Base-by-base conservation (phyloP, 768 basidiomycete genomes). In the Mrakia gelida region DNA sequence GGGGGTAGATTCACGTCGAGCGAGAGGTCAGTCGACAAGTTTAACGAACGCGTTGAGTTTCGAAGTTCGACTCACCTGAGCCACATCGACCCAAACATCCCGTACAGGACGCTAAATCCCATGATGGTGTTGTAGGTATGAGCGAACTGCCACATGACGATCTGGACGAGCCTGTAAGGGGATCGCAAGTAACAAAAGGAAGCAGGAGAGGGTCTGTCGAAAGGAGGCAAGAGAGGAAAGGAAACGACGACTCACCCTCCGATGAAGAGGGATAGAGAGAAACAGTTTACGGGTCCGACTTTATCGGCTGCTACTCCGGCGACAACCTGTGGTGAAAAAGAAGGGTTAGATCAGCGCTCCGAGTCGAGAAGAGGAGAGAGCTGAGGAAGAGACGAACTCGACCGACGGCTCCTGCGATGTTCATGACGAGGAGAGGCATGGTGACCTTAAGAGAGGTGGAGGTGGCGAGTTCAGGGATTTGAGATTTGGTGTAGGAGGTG, bases 91-190 rank as follows among this genome's bases (percentile, higher is more conserved):
- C 75, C 75, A 21, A 71, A 41, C 30, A 45, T 10, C 13, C 75
- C 75, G 68, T 61, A 76, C 3, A 71, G 45, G 34, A 71, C 41
- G 9, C 68, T 41, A 54, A 76, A 76, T 11, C 26, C 75, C 5
- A 76, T 62, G 54, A 76, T 76, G 13, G 52, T 4, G n/a, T 21
- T 4, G 61, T 41, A 76, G 54, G 75, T 38, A 16, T 76, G 68
- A 16, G 75, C 68, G 38, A 76, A 76, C 54, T 71, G 67, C 75
- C 75, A 76, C 16, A 76, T 59, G 70, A 52, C 43, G 11, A 76
- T n/a, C 38, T 76, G 75, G 38, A 52, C 32, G 54, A 76, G 71
- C 7, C 75, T 62, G 71, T 43, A 41, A 16, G 49, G 49, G 49
- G 38, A 38, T 38, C 1, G 18, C 2, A 2, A 21, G 49, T n/a